These are phyloP conservation scores for Coemansia sp. DNA, from an alignment of 192 early-diverging fungal species.

Conservation along the genomic window DNA sequence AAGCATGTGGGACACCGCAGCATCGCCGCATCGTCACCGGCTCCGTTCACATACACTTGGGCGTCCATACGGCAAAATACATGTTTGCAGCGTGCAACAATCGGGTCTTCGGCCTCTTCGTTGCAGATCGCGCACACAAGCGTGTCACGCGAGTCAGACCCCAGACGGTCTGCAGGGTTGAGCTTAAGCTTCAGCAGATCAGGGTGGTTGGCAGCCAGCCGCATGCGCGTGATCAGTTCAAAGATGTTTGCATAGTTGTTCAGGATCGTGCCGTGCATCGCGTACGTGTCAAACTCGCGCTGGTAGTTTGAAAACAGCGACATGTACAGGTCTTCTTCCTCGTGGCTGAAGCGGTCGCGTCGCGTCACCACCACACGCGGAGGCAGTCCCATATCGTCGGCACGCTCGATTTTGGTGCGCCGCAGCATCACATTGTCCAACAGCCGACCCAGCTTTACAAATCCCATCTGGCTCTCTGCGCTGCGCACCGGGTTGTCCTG, in stretches of 20 bases:
- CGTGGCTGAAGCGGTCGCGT: constrained; percentile 81
- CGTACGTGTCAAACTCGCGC: constrained; percentile 80
- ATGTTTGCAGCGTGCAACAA: constrained; percentile 82
- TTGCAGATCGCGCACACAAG: constrained; percentile 85
- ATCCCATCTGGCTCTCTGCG: constrained; percentile 56
- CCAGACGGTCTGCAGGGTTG: constrained; percentile 29
- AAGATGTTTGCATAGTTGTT: constrained; percentile 96
- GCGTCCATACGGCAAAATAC: constrained; percentile 88
- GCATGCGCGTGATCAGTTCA: constrained; percentile 84
- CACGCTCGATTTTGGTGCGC: constrained; percentile 84
- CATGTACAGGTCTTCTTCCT: constrained; percentile 88
- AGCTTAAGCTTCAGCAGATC: constrained; percentile 67
- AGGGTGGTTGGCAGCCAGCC: constrained; percentile 90
- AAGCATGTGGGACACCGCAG: constrained; percentile 82
- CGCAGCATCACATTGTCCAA: constrained; percentile 88
- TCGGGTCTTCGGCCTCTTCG: constrained; percentile 85
- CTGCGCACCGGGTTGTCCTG: constrained; percentile 57
- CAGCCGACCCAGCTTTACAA: constrained; percentile 71
- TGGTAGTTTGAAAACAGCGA: constrained; percentile 74
- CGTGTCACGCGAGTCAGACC: constrained; percentile 57
- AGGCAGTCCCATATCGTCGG: constrained; percentile 84
- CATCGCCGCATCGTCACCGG: constrained; percentile 19
- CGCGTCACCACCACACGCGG: constrained; percentile 78
- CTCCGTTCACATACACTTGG: constrained; percentile 52
- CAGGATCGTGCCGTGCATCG: constrained; percentile 74